Conservation (phyloP, 257 asterid genomes). For the Paraleonurus japonicus region DNA sequence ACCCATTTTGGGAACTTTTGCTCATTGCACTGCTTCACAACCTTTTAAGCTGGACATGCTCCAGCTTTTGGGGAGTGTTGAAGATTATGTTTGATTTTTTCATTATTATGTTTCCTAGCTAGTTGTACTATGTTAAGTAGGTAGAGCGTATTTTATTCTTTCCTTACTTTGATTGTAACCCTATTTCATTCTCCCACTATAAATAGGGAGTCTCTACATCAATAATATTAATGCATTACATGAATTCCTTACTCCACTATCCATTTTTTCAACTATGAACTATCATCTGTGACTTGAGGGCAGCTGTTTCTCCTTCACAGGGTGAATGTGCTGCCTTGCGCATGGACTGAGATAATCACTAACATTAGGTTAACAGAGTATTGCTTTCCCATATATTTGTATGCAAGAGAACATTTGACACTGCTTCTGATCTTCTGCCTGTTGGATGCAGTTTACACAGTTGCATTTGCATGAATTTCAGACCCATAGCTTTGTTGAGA, state of each 20-base stretch:
- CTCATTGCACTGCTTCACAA: neutral
- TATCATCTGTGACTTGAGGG: neutral
- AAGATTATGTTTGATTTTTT: neutral
- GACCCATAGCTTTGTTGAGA: neutral
- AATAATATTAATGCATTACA: neutral
- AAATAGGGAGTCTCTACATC: neutral
- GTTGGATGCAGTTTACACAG: neutral
- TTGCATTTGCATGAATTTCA: neutral
- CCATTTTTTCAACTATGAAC: neutral
- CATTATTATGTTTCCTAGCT: neutral
- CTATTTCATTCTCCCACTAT: neutral
- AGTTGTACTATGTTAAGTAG: neutral
- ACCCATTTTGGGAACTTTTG: too few species aligned
- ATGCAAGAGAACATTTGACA: neutral
- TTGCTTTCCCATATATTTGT: conserved; percentile 2
- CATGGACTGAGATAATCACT: neutral
- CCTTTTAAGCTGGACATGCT: neutral
- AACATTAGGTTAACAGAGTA: neutral
- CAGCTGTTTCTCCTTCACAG: neutral
- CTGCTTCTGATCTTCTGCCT: neutral
- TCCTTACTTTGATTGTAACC: neutral
- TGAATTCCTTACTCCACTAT: neutral
- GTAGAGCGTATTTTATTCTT: neutral
- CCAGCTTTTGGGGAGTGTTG: neutral
- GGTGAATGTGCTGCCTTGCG: conserved; percentile 1